These are phyloP conservation scores for Liquidambar formosana DNA, from an alignment of 164 flowering plant species.

Conservation along the genomic window DNA sequence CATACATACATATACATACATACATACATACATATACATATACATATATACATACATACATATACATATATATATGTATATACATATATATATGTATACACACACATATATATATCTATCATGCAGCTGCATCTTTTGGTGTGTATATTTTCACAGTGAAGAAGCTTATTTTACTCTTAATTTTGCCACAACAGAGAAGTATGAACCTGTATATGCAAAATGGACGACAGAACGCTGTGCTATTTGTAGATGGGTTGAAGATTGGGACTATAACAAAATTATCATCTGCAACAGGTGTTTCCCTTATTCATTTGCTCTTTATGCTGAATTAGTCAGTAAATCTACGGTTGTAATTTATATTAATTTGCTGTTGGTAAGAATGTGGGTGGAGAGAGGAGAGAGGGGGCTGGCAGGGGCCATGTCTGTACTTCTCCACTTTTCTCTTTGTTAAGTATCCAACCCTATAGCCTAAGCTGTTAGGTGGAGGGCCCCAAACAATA, in stretches of 20 bases:
- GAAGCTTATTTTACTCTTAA: not conserved
- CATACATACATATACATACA: no score
- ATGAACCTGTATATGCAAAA: constrained; percentile 85
- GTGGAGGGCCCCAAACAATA: no score
- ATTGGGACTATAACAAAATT: constrained; percentile 98
- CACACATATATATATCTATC: no score
- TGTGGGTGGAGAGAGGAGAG: no score
- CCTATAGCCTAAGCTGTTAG: no score
- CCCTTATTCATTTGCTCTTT: not conserved
- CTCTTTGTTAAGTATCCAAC: no score
- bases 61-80: no score
- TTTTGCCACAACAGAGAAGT: constrained; percentile 52
- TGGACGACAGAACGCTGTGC: constrained; percentile 99
- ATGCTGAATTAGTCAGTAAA: not conserved
- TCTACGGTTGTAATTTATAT: not conserved
- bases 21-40: no score
- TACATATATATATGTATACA: no score
- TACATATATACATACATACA: no score
- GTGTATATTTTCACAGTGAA: not conserved
- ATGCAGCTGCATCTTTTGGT: not conserved
- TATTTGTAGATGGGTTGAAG: constrained; percentile 97
- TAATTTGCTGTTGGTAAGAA: not conserved
- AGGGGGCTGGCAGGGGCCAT: no score
- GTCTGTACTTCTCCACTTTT: no score
- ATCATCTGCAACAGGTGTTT: constrained; percentile 89